Base-by-base conservation (phyloP, 73 alveolate species). In the Paramecium primaurelia region DNA sequence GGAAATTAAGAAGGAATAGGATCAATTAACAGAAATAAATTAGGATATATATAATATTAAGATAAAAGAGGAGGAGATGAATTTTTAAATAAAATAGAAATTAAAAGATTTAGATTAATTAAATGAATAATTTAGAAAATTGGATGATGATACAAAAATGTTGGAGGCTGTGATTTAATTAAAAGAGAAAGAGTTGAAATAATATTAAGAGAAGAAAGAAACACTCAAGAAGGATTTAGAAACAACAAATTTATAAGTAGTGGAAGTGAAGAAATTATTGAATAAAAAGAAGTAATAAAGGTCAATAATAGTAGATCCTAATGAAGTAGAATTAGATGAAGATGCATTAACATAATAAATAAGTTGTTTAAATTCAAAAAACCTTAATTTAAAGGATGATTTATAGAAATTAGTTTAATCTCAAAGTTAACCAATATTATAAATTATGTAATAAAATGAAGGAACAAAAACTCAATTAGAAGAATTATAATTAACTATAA, bases 91-190 rank as follows among this genome's bases (percentile, higher is more conserved):
- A 14, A 47, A 47, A 12, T 22, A 80, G 58, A 80, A 42, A 26
- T 22, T 20, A 28, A 80, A 45, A 10, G 28, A 80, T 40, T 44
- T 47, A 42, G 77, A 80, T 3, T 40, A 0, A 45, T 22, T 80
- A 42, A 80, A 80, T 80, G 91, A 80, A 7, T 25, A 80, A 26
- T 80, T 80, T 18, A 45, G 51, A 42, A 80, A 49, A 80, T 40
- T 80, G 14, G 91, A 80, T 49, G 91, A 80, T 25, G 91, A 80
- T 25, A 28, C 47, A 4, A 80, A 47, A 42, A 80, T 80, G 77
- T 18, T 80, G 8, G 71, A 80, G 38, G 91, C 77, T 26, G 75
- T 44, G 3, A 80, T 80, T n/a, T 40, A 80, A 80, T 45, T 80
- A 20, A 80, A 80, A 49, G 91, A 80, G 49, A 80, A 80, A 49